A percentile compares a stretch with the other conserved stretches of the same genome.
Conservation (phyloP, 1,284 basidiomycete species). For the Cronartium ribicola region DNA sequence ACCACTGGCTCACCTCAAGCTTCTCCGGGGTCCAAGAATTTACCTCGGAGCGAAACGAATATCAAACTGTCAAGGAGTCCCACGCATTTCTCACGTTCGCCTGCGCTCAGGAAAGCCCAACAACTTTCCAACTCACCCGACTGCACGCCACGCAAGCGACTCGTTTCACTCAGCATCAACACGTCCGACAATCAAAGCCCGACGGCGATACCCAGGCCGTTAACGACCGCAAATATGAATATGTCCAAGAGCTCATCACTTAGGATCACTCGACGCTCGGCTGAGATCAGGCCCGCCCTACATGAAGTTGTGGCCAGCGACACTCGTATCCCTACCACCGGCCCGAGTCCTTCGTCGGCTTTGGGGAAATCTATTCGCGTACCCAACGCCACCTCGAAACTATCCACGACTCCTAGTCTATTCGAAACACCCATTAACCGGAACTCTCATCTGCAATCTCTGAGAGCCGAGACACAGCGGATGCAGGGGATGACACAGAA, state of each 20-base stretch:
- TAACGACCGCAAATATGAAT: constrained; percentile 1
- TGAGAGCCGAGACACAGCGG: constrained; percentile 36
- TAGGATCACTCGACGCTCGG: neutral
- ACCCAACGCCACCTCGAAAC: neutral
- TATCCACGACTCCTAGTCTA: neutral
- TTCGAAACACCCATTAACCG: constrained; percentile 1
- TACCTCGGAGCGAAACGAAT: neutral
- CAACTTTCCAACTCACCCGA: neutral
- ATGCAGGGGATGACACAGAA: constrained; percentile 42
- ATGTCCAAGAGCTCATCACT: constrained; percentile 2
- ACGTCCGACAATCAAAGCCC: neutral
- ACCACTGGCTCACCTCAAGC: neutral
- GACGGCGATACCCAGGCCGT: constrained; percentile 3
- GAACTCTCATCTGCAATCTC: constrained; percentile 24
- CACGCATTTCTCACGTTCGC: neutral
- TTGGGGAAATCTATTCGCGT: neutral
- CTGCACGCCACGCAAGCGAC: neutral
- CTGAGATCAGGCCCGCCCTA: neutral
- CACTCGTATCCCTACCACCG: neutral
- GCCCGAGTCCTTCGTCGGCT: neutral
- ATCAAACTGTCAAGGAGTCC: constrained; percentile 2
- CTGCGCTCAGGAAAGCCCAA: neutral
- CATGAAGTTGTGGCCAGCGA: neutral
- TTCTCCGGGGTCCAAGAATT: neutral
- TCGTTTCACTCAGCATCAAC: neutral